Percentiles rank a stretch among this genome's conserved stretches.
Evolutionary conservation across 2,329 filamentous ascomycete genomes (phyloP).

Genomic region (Cladophialophora immunda): DNA sequence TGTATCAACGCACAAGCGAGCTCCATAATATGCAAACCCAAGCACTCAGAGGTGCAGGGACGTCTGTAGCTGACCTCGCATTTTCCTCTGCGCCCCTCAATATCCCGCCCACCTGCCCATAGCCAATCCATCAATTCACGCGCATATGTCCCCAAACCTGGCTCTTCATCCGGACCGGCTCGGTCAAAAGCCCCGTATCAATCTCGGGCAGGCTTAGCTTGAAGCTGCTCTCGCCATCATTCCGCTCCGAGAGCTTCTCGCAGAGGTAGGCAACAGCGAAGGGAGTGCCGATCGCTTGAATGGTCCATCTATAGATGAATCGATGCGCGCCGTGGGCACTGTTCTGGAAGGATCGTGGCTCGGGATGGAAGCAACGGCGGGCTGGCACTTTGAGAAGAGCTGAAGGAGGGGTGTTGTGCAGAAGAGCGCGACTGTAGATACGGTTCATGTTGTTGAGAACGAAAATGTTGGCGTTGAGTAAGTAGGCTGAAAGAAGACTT

Average conservation of each 20-base stretch:
- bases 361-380: slow-evolving; percentile 29
- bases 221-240: slow-evolving; percentile 24
- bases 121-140: background rate
- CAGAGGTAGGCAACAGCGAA: slow-evolving; percentile 33
- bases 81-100: background rate
- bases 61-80: background rate
- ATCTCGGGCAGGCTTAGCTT: slow-evolving; percentile 28
- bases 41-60: background rate
- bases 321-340: slow-evolving; percentile 31
- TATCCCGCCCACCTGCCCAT: background rate
- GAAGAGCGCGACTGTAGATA: background rate
- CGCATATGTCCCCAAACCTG: slow-evolving; percentile 23
- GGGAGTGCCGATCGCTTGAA: slow-evolving; percentile 32
- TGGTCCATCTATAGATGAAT: slow-evolving; percentile 34
- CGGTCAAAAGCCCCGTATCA: slow-evolving; percentile 26
- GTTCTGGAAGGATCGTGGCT: slow-evolving; percentile 28
- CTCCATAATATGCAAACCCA: background rate
- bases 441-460: background rate
- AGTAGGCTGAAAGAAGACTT: background rate
- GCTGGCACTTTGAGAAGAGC: background rate
- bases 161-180: slow-evolving; percentile 30
- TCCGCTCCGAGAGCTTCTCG: slow-evolving; percentile 26
- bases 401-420: background rate
- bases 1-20: background rate
- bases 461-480: background rate